Base-by-base conservation (phyloP, 192 early-diverging fungal genomes). In the Phlyctochytrium arcticum region DNA sequence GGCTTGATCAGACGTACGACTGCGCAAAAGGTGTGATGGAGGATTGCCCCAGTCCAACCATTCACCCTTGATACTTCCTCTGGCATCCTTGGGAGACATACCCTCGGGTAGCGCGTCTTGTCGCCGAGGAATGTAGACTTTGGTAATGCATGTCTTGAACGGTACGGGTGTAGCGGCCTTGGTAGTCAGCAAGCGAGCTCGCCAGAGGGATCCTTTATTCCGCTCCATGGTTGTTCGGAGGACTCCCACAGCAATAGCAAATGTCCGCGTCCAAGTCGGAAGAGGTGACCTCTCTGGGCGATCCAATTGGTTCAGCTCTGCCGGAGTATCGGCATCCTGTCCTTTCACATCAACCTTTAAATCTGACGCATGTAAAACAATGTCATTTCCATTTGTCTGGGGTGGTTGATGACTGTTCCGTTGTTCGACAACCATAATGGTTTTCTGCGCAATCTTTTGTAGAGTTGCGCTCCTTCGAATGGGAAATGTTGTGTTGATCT, bases 41-140 rank as follows among this genome's bases (percentile, higher is more conserved):
- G 33, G 34, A 49, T 23, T 63, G 15, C 21, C 48, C 64, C 36
- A 65, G 58, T 78, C 74, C 30, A 76, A 39, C 74, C 74, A 79
- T 37, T 79, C 77, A 35, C 62, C 77, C 51, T 70, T 76, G 49
- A 79, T 34, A 26, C 32, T 54, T 0, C 77, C 77, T 35, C n/a
- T 30, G 7, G 69, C 67, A 30, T 75, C 65, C 9, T 10, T 24
- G 4, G 6, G 39, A 33, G 26, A 10, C 70, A 72, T 72, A 50
- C 63, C 70, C 27, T 72, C 49, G 19, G 64, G 69, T 4, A 64
- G 19, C 5, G 63, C 42, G 36, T 73, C 69, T 6, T 63, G 55
- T 48, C 70, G 62, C 4, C 66, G 59, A 8, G 72, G 71, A 31
- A 78, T 71, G 29, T 62, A 48, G 17, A 75, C 23, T 50, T 74